phyloP scores from a whole-genome alignment of 805 yeast genomes.

The Myxozyma sirexii region DNA sequence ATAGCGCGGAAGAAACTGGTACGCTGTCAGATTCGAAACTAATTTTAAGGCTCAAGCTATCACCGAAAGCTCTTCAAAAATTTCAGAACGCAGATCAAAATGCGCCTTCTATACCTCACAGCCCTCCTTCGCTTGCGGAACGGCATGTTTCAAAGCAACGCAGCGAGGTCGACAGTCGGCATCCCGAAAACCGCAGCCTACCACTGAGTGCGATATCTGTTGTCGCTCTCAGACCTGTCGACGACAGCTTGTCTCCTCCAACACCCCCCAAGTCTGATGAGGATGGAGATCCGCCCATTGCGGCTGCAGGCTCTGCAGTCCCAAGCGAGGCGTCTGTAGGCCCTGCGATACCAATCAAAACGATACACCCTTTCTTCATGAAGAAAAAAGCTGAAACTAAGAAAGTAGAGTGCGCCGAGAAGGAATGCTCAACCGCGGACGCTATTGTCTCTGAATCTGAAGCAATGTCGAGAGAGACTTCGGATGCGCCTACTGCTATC shows the following conservation, averaged over 20 bases:
- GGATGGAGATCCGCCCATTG: background rate
- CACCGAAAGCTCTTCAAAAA: background rate
- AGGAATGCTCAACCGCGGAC: background rate
- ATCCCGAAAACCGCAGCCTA: no score
- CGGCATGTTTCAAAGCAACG: no score
- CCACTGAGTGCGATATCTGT: no score
- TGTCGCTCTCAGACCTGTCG: background rate
- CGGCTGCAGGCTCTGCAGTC: background rate
- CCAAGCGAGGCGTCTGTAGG: background rate
- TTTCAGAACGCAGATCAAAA: background rate
- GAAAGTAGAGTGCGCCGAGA: background rate
- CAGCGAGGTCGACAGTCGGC: no score
- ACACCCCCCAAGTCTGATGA: constrained; percentile 24
- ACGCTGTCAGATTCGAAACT: background rate
- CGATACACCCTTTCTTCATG: constrained; percentile 24
- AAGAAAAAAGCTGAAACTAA: background rate
- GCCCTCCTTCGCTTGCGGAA: background rate
- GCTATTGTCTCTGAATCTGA: background rate
- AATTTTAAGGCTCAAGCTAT: background rate
- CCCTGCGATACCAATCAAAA: background rate
- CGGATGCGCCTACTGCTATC: background rate
- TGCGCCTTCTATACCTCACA: background rate
- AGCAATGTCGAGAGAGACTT: background rate
- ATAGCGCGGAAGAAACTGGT: background rate
- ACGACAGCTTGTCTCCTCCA: constrained; percentile 18